Evolutionary conservation across 345 rosid species (phyloP), one percentile per base, ranked within the genome.

Genomic region (Brassica carinata): DNA sequence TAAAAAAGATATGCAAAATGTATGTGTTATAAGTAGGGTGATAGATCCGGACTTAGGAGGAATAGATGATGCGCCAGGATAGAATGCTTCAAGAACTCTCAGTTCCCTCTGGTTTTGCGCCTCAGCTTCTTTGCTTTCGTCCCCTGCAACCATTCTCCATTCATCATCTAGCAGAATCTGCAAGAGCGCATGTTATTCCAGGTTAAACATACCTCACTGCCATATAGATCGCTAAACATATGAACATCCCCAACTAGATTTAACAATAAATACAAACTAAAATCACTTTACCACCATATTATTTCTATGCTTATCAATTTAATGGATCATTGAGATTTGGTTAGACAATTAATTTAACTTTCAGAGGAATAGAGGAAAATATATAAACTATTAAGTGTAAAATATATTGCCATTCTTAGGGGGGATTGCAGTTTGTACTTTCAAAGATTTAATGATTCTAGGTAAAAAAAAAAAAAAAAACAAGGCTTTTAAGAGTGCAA

Each of bases 141-240:
- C 95, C 63, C 97, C 99, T 29, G 93, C 87, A 83, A 90, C 98
- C 81, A 96, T 96, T 89, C 75, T 90, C 99, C 98, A 94, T 10
- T 76, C 77, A 66, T 57, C 36, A 83, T 88, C 66, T 74, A 91
- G 77, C 38, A 84, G 34, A 78, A 90, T 79, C 99, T 96, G 90
- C 71, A 77, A 83, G n/a, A 76, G 66, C 5, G 26, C 23, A n/a
- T 45, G 78, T 55, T 36, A 75, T 63, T 77, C 82, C 72, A 83
- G 74, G 33, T 74, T 74, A 4, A 45, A 61, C 70, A 69, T 53
- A 75, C 18, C 11, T 71, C 63, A 71, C 40, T 64, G 71, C 29
- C 34, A 63, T 66, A 76, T 67, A 34, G 0, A 23, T 7, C 33
- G 67, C 62, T 69, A n/a, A 17, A 36, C 62, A 77, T 8, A 62